Percentiles rank a stretch among this genome's conserved stretches.
phyloP scores from a whole-genome alignment of 179 eudicot genomes.

The Dionaea muscipula region DNA sequence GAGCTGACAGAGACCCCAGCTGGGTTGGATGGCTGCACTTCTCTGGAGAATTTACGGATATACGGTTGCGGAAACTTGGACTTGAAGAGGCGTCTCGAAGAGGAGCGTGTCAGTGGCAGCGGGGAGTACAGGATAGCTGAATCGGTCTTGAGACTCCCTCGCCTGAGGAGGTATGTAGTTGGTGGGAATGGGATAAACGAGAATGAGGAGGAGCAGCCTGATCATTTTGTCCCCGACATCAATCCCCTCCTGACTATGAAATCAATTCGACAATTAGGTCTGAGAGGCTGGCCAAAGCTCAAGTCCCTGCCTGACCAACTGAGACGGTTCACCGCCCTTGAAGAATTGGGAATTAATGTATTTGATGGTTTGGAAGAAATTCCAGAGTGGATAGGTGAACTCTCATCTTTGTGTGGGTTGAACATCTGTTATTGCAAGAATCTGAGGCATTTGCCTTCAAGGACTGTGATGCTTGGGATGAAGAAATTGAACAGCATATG shows the following conservation, averaged over 20 bases:
- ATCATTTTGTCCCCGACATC: background rate
- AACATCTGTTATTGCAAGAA: background rate
- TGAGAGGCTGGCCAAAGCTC: background rate
- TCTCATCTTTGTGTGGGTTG: constrained; percentile 4
- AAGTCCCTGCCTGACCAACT: constrained; percentile 9
- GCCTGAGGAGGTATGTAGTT: background rate
- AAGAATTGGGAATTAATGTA: background rate
- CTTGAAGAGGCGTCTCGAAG: background rate
- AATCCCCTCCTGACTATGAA: constrained; percentile 1
- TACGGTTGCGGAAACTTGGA: background rate
- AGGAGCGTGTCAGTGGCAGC: background rate
- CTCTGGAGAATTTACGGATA: background rate
- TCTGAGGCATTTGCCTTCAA: constrained; percentile 10
- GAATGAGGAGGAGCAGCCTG: background rate
- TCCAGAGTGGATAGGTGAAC: constrained; percentile 14
- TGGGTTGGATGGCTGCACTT: background rate
- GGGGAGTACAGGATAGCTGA: background rate
- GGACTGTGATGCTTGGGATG: constrained; percentile 1
- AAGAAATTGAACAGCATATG: background rate
- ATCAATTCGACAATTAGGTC: background rate
- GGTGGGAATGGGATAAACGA: background rate
- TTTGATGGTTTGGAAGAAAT: constrained; percentile 1
- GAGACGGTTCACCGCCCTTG: constrained; percentile 5
- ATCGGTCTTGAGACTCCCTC: constrained; percentile 3
- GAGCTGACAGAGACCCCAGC: background rate